Percentiles rank a stretch among this genome's conserved stretches.
These are phyloP conservation scores for Heterobasidion occidentale DNA, from an alignment of 1,284 basidiomycete genomes.

Conservation along the genomic window DNA sequence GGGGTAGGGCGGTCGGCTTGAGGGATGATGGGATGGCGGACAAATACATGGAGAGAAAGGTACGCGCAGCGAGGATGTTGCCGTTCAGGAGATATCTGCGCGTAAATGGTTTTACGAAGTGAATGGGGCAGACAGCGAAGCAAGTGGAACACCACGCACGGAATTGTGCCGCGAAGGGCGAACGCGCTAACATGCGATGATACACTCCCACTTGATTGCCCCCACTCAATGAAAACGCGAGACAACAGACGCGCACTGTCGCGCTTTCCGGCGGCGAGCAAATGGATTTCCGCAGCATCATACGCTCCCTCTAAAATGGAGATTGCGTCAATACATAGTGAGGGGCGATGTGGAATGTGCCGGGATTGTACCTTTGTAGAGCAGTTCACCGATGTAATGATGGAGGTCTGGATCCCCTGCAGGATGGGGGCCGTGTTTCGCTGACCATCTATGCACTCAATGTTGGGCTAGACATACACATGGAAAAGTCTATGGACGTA, in stretches of 20 bases:
- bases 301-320: slow-evolving; percentile 57
- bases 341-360: not conserved
- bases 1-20: slow-evolving; percentile 27
- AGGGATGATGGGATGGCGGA: slow-evolving; percentile 31
- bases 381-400: slow-evolving; percentile 80
- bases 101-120: slow-evolving; percentile 1
- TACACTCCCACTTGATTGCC: slow-evolving; percentile 9
- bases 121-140: slow-evolving; percentile 3
- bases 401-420: slow-evolving; percentile 82
- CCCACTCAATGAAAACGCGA: slow-evolving; percentile 82
- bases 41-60: slow-evolving; percentile 75
- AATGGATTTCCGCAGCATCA: slow-evolving; percentile 69
- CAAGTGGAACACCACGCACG: slow-evolving; percentile 43
- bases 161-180: slow-evolving; percentile 75
- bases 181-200: slow-evolving; percentile 48
- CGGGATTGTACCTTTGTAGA: slow-evolving; percentile 68
- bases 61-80: slow-evolving; percentile 78
- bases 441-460: slow-evolving; percentile 60
- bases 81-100: slow-evolving; percentile 78
- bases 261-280: slow-evolving; percentile 78
- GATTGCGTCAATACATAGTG: not conserved
- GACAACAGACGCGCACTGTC: slow-evolving; percentile 85
- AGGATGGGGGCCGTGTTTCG: slow-evolving; percentile 66
- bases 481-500: slow-evolving; percentile 29
- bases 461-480: not conserved